These are phyloP conservation scores for Bretziella fagacearum DNA, from an alignment of 2,329 filamentous ascomycete species.

Conservation along the genomic window DNA sequence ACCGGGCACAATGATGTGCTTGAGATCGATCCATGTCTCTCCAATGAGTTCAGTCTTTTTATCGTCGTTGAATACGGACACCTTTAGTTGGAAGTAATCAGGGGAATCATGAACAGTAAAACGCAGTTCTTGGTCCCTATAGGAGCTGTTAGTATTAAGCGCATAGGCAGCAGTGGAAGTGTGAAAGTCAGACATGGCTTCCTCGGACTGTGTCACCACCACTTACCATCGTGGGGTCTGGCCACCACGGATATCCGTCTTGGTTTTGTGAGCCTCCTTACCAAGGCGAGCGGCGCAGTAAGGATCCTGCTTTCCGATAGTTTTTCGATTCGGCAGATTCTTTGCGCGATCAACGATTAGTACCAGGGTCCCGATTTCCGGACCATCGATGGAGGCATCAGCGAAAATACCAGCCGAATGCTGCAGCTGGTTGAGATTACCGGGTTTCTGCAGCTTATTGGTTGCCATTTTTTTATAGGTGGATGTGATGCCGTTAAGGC, in stretches of 20 bases:
- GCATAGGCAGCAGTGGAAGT: too few species aligned
- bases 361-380: constrained; percentile 82
- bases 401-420: constrained; percentile 90
- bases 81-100: constrained; percentile 89
- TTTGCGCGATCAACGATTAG: constrained; percentile 86
- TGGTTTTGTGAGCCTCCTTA: constrained; percentile 95
- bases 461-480: constrained; percentile 25
- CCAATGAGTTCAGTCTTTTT: constrained; percentile 95
- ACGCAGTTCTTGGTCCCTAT: constrained; percentile 90
- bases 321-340: constrained; percentile 91
- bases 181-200: too few species aligned
- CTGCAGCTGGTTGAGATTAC: constrained; percentile 38
- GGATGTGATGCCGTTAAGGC: neutral
- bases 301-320: constrained; percentile 95
- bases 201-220: too few species aligned
- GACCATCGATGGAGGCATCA: constrained; percentile 84
- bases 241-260: constrained; percentile 80
- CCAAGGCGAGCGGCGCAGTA: constrained; percentile 88
- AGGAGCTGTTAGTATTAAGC: constrained; percentile 5
- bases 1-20: constrained; percentile 62
- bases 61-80: constrained; percentile 95
- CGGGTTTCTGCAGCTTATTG: constrained; percentile 32
- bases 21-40: constrained; percentile 77
- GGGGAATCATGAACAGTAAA: constrained; percentile 92
- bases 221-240: constrained; percentile 86